phyloP scores from a whole-genome alignment of 345 rosid species.

The Brassica nigra region DNA sequence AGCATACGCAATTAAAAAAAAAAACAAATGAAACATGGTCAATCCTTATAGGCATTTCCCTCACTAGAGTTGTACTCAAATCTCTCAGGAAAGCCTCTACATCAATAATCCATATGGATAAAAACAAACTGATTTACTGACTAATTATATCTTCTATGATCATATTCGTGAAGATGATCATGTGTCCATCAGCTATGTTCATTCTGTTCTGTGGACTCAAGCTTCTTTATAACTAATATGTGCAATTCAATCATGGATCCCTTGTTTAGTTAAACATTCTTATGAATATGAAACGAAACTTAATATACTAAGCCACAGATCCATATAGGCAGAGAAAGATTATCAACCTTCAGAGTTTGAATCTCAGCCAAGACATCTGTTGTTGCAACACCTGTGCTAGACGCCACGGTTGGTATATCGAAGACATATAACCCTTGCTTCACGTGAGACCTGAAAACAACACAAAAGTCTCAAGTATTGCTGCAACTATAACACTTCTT shows the following conservation, averaged over 20 bases:
- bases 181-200: conserved; percentile 11
- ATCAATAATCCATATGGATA: conserved; percentile 1
- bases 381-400: conserved; percentile 55
- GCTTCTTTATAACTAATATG: not conserved
- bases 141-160: not conserved
- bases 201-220: conserved; percentile 1
- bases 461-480: conserved; percentile 53
- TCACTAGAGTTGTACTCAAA: not conserved
- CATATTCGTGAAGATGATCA: not conserved
- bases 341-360: conserved; percentile 71
- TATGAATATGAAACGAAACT: conserved; percentile 8
- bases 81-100: conserved; percentile 18
- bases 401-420: conserved; percentile 69
- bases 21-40: conserved; percentile 14
- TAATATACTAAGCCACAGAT: conserved; percentile 11
- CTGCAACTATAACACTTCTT: conserved; percentile 53
- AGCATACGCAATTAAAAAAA: not conserved
- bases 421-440: conserved; percentile 74
- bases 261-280: conserved; percentile 7
- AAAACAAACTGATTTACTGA: not conserved
- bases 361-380: conserved; percentile 60
- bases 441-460: conserved; percentile 57
- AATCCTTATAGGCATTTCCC: not conserved
- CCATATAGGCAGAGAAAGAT: conserved; percentile 1
- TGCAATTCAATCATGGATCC: conserved; percentile 15